Evolutionary conservation across 768 basidiomycete species (phyloP), one percentile per base, ranked within the genome.

Genomic region (Heimioporus sp.): DNA sequence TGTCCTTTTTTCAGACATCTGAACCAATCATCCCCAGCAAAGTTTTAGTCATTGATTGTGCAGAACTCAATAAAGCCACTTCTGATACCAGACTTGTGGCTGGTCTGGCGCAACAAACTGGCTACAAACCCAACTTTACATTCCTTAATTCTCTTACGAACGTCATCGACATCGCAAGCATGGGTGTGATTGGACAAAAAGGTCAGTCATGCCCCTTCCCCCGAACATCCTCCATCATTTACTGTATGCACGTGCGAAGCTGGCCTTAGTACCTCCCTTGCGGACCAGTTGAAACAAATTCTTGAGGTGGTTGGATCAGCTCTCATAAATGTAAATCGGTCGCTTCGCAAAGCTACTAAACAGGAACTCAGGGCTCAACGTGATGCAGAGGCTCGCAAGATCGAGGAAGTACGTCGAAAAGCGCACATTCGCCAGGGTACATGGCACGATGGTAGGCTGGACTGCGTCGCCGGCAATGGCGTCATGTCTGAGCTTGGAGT

Each of bases 101-200:
- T 20, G 74, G 75, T 6, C 73, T 98, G 10, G 93, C 95, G 1
- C 71, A 69, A 7, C 90, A 97, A 61, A 92, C 89, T 0, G 94
- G 96, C 34, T 92, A 92, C 64, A 87, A 85, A 78, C 95, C 94
- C 5, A 78, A 92, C 7, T 95, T 97, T 70, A 86, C 86, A 5
- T 88, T 93, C 71, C 72, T 92, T 44, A 85, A 86, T 60, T 92
- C 89, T 0, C 70, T 92, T 64, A 89, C 81, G 60, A 87, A 81
- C 55, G 71, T 98, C 51, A 82, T 98, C 54, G 96, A 98, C 65
- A 77, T 98, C n/a, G 93, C 92, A 1, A 87, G 86, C 52, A 81
- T 94, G 39, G 95, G 95, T 2, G 63, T 98, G n/a, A 97, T 97
- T 59, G 97, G 97, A 3, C 92, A 97, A 64, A 98, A 98, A 73